Base-by-base conservation (phyloP, 2,329 filamentous ascomycete species). In the Paecilomyces variotii region DNA sequence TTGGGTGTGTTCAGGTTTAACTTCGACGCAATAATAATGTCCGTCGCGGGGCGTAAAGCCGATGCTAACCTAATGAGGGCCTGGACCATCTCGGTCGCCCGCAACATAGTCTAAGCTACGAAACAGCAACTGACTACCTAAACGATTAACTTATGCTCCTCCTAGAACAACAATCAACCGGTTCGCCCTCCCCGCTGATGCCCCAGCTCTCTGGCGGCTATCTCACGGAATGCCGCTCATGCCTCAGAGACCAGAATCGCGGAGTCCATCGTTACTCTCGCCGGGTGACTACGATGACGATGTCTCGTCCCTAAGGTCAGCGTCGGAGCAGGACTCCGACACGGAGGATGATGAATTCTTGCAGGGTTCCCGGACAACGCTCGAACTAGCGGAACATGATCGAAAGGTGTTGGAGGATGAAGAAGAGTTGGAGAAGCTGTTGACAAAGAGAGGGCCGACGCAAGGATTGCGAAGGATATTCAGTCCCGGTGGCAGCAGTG, bases 281-380 rank as follows among this genome's bases (percentile, higher is more conserved):
- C 85, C 86, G 49, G 73, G 78, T 61, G 80, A 78, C 54, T 87
- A 88, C 76, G 87, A 89, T 64, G 85, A 86, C 66, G 88, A 90
- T 72, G 86, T 85, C 56, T 77, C 83, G 11, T 89, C 87, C 5
- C 75, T 90, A 50, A 82, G 86, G 66, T 85, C 81, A 66, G 69
- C 74, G 2, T 78, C 75, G 52, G 87, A 89, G 67, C 87, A 90
- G 70, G 87, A 90, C 68, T 87, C 85, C 59, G 88, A 91, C 69
- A 89, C 85, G 74, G 87, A 90, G 64, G 88, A 91, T 71, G 87
- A 91, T 70, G 80, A 89, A 67, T 79, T 89, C 56, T 76, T 88
- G 61, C 78, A 81, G 59, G 82, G 82, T 7, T 85, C 85, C 34
- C 82, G 87, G 54, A 89, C 85, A 63, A 89, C 86, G 68, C 78